These are phyloP conservation scores for Monosporascus sp. DNA, from an alignment of 2,329 filamentous ascomycete species.

Conservation along the genomic window DNA sequence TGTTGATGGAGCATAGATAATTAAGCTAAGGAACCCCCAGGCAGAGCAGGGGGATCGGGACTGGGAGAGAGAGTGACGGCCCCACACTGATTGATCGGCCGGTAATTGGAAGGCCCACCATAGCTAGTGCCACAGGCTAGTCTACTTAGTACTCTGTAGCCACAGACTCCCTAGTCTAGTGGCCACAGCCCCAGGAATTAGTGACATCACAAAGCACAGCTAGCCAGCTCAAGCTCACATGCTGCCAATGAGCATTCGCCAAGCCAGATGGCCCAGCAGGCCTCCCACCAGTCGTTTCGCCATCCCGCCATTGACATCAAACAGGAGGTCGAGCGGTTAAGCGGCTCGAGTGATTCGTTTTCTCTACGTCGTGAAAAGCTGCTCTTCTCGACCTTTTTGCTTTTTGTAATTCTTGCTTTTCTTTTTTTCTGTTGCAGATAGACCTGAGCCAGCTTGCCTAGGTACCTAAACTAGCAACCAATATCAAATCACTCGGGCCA, in stretches of 20 bases:
- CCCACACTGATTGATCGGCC: no score
- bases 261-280: neutral
- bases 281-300: neutral
- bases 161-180: no score
- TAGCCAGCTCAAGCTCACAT: neutral
- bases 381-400: neutral
- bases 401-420: neutral
- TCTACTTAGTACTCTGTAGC: no score
- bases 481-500: no score
- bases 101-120: neutral
- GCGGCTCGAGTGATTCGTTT: neutral
- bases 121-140: neutral
- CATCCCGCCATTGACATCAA: neutral
- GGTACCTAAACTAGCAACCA: no score
- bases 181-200: neutral
- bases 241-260: neutral
- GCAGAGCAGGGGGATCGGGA: no score
- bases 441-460: no score
- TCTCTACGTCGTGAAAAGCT: neutral
- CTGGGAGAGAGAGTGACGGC: no score
- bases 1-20: no score
- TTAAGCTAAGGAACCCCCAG: no score
- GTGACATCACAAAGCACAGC: neutral
- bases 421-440: neutral
- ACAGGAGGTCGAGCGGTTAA: neutral